A percentile compares a stretch with the other conserved stretches of the same genome.
Conservation (phyloP, 2,329 filamentous ascomycete genomes). For the Colletotrichum agaves region DNA sequence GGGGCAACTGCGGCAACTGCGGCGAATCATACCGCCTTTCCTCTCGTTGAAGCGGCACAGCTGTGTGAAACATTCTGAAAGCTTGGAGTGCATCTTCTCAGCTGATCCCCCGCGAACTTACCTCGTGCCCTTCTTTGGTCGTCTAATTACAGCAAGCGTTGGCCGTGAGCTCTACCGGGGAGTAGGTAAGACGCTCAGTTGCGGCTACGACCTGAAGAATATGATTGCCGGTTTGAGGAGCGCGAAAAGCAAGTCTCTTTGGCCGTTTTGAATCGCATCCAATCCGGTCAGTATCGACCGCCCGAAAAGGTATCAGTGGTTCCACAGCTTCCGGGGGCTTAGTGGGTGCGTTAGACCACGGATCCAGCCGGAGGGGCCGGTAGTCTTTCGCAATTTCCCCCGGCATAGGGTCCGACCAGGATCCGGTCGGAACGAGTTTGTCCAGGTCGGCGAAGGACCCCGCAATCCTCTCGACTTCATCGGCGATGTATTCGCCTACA, state of each 20-base stretch:
- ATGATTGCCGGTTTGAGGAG: background rate
- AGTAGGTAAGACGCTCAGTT: background rate
- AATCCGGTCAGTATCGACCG: background rate
- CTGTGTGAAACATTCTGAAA: too few relatives aligned
- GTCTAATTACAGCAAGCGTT: too few relatives aligned
- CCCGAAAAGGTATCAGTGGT: background rate
- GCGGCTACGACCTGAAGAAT: background rate
- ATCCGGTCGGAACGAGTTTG: background rate
- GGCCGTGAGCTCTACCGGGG: too few relatives aligned
- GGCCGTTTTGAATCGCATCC: background rate
- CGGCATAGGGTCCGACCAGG: slow-evolving; percentile 1
- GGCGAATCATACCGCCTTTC: too few relatives aligned
- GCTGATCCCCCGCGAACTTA: too few relatives aligned
- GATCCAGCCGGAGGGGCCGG: slow-evolving; percentile 6
- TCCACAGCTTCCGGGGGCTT: background rate
- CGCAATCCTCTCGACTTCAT: background rate
- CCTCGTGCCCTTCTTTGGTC: too few relatives aligned
- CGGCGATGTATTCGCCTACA: background rate
- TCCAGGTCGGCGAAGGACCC: slow-evolving; percentile 2
- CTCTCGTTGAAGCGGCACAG: too few relatives aligned
- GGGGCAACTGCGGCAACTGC: too few relatives aligned
- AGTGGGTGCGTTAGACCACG: slow-evolving; percentile 1
- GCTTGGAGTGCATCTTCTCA: too few relatives aligned
- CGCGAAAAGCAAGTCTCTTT: background rate
- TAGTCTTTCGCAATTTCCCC: background rate